These are phyloP conservation scores for Carallia pectinifolia DNA, from an alignment of 345 rosid genomes.

Conservation along the genomic window DNA sequence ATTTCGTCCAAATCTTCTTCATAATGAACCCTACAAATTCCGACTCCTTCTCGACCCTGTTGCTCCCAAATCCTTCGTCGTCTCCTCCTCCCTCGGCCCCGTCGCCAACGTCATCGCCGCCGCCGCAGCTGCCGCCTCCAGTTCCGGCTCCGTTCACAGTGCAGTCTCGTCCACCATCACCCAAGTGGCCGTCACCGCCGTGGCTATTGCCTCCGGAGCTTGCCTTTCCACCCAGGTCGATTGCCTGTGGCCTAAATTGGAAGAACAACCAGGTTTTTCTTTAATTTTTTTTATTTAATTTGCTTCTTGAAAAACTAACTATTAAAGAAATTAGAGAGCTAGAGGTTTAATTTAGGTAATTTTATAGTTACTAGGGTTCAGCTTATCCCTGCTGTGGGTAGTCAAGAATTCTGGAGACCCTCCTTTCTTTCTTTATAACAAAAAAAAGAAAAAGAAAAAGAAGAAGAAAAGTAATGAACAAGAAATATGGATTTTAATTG, in stretches of 20 bases:
- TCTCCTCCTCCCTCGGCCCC: constrained; percentile 29
- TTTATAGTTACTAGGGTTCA: too few relatives aligned
- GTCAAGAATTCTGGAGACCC: too few relatives aligned
- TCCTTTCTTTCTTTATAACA: too few relatives aligned
- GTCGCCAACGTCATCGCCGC: constrained; percentile 43
- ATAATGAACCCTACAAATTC: constrained; percentile 14
- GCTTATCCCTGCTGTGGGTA: too few relatives aligned
- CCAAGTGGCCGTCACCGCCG: constrained; percentile 61
- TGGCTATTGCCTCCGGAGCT: constrained; percentile 79
- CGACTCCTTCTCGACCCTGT: constrained; percentile 26
- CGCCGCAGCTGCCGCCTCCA: constrained; percentile 38
- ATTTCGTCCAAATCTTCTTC: not conserved
- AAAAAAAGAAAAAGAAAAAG: too few relatives aligned
- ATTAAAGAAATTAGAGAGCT: not conserved
- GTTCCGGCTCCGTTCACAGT: constrained; percentile 42
- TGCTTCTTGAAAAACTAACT: not conserved
- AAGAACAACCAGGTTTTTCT: constrained; percentile 53
- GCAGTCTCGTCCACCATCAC: constrained; percentile 67
- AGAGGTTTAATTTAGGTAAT: too few relatives aligned
- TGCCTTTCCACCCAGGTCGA: constrained; percentile 74
- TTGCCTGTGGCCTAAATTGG: constrained; percentile 65
- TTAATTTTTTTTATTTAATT: not conserved
- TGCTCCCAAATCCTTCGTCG: constrained; percentile 30
- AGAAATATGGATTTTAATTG: too few relatives aligned
- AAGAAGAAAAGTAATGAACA: too few relatives aligned